Conservation (phyloP, 2,329 filamentous ascomycete genomes). For the Pseudogymnoascus sp. region DNA sequence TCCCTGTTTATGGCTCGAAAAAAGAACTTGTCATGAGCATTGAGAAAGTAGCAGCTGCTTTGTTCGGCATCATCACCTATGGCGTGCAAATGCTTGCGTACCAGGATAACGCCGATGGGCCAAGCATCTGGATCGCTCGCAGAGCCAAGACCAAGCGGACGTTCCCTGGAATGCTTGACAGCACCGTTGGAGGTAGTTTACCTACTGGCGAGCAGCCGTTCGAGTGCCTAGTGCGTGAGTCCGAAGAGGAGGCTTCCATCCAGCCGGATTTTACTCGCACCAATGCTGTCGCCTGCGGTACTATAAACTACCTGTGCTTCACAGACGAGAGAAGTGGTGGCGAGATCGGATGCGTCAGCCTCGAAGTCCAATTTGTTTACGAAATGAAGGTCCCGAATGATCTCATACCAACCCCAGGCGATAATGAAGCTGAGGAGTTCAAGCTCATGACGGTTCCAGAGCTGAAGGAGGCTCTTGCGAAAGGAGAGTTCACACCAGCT, state of each 20-base stretch:
- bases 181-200: conserved; percentile 22
- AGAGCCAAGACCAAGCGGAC: conserved; percentile 23
- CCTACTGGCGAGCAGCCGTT: conserved; percentile 18
- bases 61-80: conserved; percentile 36
- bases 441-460: conserved; percentile 22
- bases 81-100: conserved; percentile 36
- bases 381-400: conserved; percentile 24
- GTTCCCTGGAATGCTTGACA: conserved; percentile 28
- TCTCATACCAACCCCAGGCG: conserved; percentile 20
- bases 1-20: conserved; percentile 32
- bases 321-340: conserved; percentile 10
- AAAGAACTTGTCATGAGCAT: conserved; percentile 34
- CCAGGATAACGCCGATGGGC: conserved; percentile 14
- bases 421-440: conserved; percentile 28
- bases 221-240: conserved; percentile 23
- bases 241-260: conserved; percentile 23
- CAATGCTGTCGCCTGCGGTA: conserved; percentile 17
- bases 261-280: conserved; percentile 16
- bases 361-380: conserved; percentile 26
- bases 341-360: background rate
- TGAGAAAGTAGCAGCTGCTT: conserved; percentile 33
- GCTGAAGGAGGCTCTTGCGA: conserved; percentile 21
- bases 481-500: conserved; percentile 27
- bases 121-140: conserved; percentile 24
- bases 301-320: conserved; percentile 16